A percentile compares a stretch with the other conserved stretches of the same genome.
Conservation (phyloP, 345 rosid species). For the Populus nigra region DNA sequence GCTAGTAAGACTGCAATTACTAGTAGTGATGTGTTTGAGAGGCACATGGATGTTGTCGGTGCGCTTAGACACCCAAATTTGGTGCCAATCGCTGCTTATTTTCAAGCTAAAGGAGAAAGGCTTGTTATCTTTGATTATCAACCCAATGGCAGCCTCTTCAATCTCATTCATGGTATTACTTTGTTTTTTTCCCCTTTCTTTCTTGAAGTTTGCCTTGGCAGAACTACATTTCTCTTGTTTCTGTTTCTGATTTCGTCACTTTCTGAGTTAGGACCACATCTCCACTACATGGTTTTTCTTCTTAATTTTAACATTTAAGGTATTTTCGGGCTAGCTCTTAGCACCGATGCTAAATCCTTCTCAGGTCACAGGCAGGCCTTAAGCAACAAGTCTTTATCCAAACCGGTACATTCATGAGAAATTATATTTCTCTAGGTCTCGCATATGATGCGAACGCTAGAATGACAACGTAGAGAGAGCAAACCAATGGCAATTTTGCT, state of each 20-base stretch:
- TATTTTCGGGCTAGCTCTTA: not conserved
- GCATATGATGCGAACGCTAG: not conserved
- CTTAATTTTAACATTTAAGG: not conserved
- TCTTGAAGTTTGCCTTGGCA: not conserved
- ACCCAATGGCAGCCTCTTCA: slow-evolving; percentile 84
- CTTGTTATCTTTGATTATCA: slow-evolving; percentile 81
- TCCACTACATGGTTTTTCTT: not conserved
- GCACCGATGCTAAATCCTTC: not conserved
- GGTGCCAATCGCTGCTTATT: slow-evolving; percentile 70
- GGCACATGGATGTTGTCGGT: slow-evolving; percentile 76
- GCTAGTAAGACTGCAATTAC: slow-evolving; percentile 65
- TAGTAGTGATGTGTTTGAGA: slow-evolving; percentile 59
- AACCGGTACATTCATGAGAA: not conserved
- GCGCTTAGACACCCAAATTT: slow-evolving; percentile 65
- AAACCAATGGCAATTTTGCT: not conserved
- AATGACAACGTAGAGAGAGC: not conserved
- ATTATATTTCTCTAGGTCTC: not conserved
- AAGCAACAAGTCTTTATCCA: not conserved
- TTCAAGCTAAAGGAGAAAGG: slow-evolving; percentile 84
- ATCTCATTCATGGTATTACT: slow-evolving; percentile 78
- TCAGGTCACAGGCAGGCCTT: not conserved
- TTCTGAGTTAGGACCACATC: not conserved
- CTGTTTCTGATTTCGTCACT: not conserved
- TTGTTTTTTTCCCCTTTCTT: not conserved
- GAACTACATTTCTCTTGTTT: not conserved